A percentile compares a stretch with the other conserved stretches of the same genome.
Conservation (phyloP, 306 rosid species). For the Alnus glutinosa region DNA sequence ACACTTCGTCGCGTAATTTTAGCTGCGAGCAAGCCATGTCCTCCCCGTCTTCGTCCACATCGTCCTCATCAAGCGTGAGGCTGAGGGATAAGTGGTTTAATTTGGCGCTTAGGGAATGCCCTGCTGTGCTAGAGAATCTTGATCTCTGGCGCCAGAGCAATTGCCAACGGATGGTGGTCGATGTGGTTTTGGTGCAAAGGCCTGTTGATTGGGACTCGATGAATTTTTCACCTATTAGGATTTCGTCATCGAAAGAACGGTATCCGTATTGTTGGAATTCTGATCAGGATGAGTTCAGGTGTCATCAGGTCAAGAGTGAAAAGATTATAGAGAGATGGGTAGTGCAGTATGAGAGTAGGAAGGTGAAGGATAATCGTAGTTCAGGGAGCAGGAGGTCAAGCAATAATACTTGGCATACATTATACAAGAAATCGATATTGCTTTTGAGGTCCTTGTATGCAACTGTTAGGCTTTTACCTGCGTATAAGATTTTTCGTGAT, state of each 20-base stretch:
- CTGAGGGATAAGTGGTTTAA: conserved; percentile 91
- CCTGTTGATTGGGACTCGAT: conserved; percentile 42
- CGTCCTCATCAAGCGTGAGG: conserved; percentile 72
- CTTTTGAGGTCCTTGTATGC: conserved; percentile 81
- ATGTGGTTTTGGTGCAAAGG: conserved; percentile 74
- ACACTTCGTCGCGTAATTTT: conserved; percentile 59
- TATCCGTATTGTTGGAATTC: conserved; percentile 38
- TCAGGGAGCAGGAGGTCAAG: conserved; percentile 60
- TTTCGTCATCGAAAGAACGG: conserved; percentile 46
- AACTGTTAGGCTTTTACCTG: conserved; percentile 79
- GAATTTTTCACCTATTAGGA: conserved; percentile 46
- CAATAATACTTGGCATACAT: conserved; percentile 42
- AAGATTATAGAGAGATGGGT: conserved; percentile 89
- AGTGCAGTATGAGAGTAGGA: conserved; percentile 65
- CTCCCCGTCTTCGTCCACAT: conserved; percentile 71
- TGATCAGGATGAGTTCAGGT: conserved; percentile 57
- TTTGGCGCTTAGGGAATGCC: conserved; percentile 72
- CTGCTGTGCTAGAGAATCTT: conserved; percentile 59
- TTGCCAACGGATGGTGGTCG: conserved; percentile 65
- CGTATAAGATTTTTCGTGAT: conserved; percentile 57
- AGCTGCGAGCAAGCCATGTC: conserved; percentile 52
- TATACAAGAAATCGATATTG: conserved; percentile 68
- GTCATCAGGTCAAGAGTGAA: conserved; percentile 52
- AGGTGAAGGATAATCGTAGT: conserved; percentile 43
- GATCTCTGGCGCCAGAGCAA: conserved; percentile 72